Percentiles rank a stretch among this genome's conserved stretches.
Evolutionary conservation across 768 basidiomycete genomes (phyloP).

Genomic region (Leccinum incarnatum): DNA sequence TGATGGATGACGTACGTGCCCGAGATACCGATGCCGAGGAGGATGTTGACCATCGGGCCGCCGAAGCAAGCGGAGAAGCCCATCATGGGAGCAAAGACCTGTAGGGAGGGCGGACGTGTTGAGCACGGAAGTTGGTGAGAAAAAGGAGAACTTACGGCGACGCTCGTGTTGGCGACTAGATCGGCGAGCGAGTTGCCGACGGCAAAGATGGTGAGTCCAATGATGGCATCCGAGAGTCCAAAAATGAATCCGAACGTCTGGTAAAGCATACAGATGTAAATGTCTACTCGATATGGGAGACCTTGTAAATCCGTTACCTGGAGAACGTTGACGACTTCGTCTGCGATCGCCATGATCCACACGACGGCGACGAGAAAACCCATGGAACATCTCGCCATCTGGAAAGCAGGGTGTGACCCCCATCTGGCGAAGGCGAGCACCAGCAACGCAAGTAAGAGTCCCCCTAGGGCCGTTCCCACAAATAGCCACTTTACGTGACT

Average conservation of each 20-base stretch:
- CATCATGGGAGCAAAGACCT: conserved; percentile 91
- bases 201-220: conserved; percentile 95
- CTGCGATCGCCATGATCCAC: conserved; percentile 98
- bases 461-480: conserved; percentile 52
- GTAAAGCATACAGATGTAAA: conserved; percentile 6
- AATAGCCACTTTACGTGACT: conserved; percentile 48
- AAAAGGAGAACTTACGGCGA: conserved; percentile 59
- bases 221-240: conserved; percentile 94
- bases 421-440: conserved; percentile 60
- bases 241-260: conserved; percentile 93
- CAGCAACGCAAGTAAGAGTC: conserved; percentile 50
- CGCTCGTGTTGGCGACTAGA: conserved; percentile 94
- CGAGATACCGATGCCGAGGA: conserved; percentile 88
- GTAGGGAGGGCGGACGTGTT: background rate
- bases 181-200: conserved; percentile 96
- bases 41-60: conserved; percentile 88
- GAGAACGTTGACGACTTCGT: conserved; percentile 90
- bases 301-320: conserved; percentile 48
- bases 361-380: conserved; percentile 90
- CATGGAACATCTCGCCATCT: conserved; percentile 78
- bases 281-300: background rate
- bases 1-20: conserved; percentile 81
- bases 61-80: conserved; percentile 95
- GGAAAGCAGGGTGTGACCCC: conserved; percentile 54
- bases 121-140: background rate